Evolutionary conservation across 495 filamentous ascomycete genomes (phyloP).

Genomic region (Aspergillus nanangensis): DNA sequence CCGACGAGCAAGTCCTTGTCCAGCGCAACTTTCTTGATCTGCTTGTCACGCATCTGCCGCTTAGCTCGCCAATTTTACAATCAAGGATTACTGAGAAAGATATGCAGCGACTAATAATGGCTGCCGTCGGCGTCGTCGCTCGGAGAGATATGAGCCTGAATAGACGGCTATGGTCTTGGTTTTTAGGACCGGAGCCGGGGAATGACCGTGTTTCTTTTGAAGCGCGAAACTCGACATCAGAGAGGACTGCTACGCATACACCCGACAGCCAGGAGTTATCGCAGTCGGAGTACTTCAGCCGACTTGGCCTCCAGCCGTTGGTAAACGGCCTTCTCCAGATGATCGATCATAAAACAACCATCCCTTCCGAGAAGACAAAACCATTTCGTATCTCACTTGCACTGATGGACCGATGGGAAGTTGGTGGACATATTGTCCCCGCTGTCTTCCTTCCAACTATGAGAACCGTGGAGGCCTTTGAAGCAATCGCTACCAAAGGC

Average conservation of each 20-base stretch:
- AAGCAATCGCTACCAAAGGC: constrained; percentile 51
- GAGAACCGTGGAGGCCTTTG: constrained; percentile 68
- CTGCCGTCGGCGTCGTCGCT: constrained; percentile 78
- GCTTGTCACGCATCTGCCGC: constrained; percentile 82
- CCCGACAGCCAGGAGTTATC: constrained; percentile 35
- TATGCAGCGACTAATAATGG: constrained; percentile 72
- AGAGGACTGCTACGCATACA: constrained; percentile 42
- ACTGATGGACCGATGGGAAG: constrained; percentile 96
- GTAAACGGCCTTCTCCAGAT: constrained; percentile 71
- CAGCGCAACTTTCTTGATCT: constrained; percentile 93
- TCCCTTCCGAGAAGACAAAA: constrained; percentile 68
- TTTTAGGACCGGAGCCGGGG: constrained; percentile 75
- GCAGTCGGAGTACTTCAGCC: constrained; percentile 68
- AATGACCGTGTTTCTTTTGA: constrained; percentile 42
- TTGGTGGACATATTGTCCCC: constrained; percentile 83
- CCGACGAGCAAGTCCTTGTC: constrained; percentile 83
- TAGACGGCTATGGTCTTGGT: constrained; percentile 91
- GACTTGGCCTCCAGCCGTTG: constrained; percentile 69
- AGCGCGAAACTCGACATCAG: constrained; percentile 42
- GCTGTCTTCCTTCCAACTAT: constrained; percentile 86
- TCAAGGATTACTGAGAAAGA: constrained; percentile 64
- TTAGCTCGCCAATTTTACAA: constrained; percentile 83
- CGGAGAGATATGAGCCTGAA: constrained; percentile 96
- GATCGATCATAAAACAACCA: constrained; percentile 53
- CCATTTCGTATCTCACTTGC: constrained; percentile 91